Conservation (phyloP, 2,329 filamentous ascomycete genomes). For the Fusarium graminum region DNA sequence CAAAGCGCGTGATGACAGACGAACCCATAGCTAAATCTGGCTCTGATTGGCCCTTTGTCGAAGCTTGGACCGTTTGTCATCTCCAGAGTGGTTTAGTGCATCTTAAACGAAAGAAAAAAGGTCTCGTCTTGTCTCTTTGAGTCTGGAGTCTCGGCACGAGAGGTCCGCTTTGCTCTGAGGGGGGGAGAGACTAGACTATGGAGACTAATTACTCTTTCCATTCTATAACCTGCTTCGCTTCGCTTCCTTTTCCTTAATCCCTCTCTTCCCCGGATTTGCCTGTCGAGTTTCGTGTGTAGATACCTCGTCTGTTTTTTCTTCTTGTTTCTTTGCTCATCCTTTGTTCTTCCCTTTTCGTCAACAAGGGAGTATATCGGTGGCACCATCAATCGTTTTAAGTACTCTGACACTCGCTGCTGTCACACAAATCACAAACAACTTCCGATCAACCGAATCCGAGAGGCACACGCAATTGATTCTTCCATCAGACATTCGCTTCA, state of each 20-base stretch:
- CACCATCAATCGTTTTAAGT: slow-evolving; percentile 29
- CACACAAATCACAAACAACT: slow-evolving; percentile 26
- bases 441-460: slow-evolving; percentile 32
- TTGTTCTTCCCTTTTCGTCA: slow-evolving; percentile 8
- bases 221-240: neutral
- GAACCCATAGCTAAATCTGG: slow-evolving; percentile 27
- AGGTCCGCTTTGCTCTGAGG: slow-evolving; percentile 24
- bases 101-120: slow-evolving; percentile 31
- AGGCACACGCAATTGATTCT: slow-evolving; percentile 19
- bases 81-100: slow-evolving; percentile 33
- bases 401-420: slow-evolving; percentile 30
- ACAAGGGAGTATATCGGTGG: slow-evolving; percentile 23
- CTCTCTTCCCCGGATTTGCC: slow-evolving; percentile 31
- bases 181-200: neutral
- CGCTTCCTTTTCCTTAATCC: slow-evolving; percentile 38
- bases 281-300: slow-evolving; percentile 26
- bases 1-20: slow-evolving; percentile 22
- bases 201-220: neutral
- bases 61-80: slow-evolving; percentile 22
- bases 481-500: slow-evolving; percentile 6
- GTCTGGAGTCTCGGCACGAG: slow-evolving; percentile 32
- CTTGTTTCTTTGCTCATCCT: slow-evolving; percentile 23
- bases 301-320: slow-evolving; percentile 19
- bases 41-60: slow-evolving; percentile 8
- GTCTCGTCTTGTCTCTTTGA: slow-evolving; percentile 19